Base-by-base conservation (phyloP, 345 rosid genomes). In the Cardiospermum halicacabum region DNA sequence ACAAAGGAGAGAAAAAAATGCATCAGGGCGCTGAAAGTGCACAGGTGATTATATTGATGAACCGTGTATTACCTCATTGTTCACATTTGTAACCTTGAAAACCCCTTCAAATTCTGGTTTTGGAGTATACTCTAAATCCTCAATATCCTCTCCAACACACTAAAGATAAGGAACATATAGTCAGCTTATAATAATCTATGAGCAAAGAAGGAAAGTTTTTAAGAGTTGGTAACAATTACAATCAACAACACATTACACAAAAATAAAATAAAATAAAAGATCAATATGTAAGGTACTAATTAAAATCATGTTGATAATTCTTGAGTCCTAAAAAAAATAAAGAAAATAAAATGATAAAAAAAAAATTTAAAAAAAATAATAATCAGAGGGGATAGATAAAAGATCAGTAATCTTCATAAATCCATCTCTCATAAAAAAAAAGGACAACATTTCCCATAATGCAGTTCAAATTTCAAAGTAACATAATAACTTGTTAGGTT, bases 61-160 rank as follows among this genome's bases (percentile, higher is more conserved):
- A 65, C 21, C 58, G 59, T 48, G 40, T 24, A 21, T 45, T 78
- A 92, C 97, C 98, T 93, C 97, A 62, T 78, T 84, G 65, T 69
- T 78, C 69, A 81, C 91, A 77, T 93, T 93, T 67, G 77, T 82
- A 69, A 93, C 98, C 70, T 85, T 81, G 80, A 93, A 90, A 75
- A 12, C 68, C 32, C 98, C 97, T 84, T 93, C 96, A 80, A 79
- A 93, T 80, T 93, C 98, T 64, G 96, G 96, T 70, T 93, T 93
- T 59, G 98, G 98, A 67, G 97, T 86, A 70, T 93, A 93, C 77
- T 93, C 98, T 71, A 93, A 65, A 81, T 91, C 89, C 64, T 86
- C 97, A 67, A 93, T 80, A 66, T 90, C 97, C 76, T 90, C 87
- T 56, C 98, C 98, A 21, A 93, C 96, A 75, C 91, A 93, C 97